Percentiles rank a stretch among this genome's conserved stretches.
Conservation (phyloP, 192 early-diverging fungal species). For the Coemansia sp. region DNA sequence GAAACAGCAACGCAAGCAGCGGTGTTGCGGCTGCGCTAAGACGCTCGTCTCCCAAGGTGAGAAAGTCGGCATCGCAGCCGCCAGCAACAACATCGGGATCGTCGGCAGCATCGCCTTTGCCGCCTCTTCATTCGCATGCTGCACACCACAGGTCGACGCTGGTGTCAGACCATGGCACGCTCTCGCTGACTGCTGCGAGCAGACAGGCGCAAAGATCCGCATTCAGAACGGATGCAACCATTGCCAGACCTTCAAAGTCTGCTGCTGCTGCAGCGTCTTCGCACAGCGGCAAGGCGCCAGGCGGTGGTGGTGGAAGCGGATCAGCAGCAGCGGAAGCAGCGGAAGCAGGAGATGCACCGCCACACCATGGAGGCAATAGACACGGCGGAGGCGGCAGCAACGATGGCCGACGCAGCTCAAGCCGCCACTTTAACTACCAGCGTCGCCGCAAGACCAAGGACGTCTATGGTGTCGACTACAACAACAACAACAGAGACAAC, state of each 20-base stretch:
- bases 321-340: too few species aligned
- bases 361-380: slow-evolving; percentile 3
- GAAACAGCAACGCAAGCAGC: slow-evolving; percentile 5
- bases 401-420: background rate
- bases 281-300: background rate
- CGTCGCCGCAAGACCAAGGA: background rate
- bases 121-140: background rate
- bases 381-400: background rate
- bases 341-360: background rate
- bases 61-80: slow-evolving; percentile 1
- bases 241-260: slow-evolving; percentile 5
- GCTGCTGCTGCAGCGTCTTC: background rate
- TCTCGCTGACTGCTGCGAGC: slow-evolving; percentile 30
- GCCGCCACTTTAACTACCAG: background rate
- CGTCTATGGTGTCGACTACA: slow-evolving; percentile 22
- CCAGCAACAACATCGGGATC: background rate
- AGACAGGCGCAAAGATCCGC: slow-evolving; percentile 35
- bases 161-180: slow-evolving; percentile 15
- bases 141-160: background rate
- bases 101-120: background rate
- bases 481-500: background rate
- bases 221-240: slow-evolving; percentile 30
- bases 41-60: background rate
- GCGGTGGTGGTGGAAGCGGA: too few species aligned
- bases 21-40: background rate